These are phyloP conservation scores for Acer yangbiense DNA, from an alignment of 345 rosid genomes.

Conservation along the genomic window DNA sequence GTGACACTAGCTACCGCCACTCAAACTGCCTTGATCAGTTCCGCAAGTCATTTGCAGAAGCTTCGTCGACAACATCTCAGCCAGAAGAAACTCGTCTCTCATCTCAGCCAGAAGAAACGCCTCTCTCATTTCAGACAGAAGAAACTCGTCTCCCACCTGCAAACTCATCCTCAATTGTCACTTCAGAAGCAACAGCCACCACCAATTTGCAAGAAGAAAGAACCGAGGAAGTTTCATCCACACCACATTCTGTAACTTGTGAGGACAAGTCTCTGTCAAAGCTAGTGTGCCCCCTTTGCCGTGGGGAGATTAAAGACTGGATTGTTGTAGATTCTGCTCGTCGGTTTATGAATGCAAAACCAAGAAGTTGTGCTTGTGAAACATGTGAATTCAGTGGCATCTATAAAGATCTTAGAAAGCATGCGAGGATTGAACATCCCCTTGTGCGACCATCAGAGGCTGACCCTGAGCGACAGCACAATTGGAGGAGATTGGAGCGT, in stretches of 20 bases:
- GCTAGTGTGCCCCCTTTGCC: slow-evolving; percentile 85
- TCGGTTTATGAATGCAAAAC: slow-evolving; percentile 78
- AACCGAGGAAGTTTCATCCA: slow-evolving; percentile 33
- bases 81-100: slow-evolving; percentile 38
- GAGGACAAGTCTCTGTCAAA: slow-evolving; percentile 45
- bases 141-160: slow-evolving; percentile 30
- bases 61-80: slow-evolving; percentile 28
- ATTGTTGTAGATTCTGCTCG: slow-evolving; percentile 70
- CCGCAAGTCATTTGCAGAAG: slow-evolving; percentile 58
- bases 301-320: slow-evolving; percentile 89
- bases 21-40: slow-evolving; percentile 96
- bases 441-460: slow-evolving; percentile 82
- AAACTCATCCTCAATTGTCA: slow-evolving; percentile 21
- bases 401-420: slow-evolving; percentile 86
- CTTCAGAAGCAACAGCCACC: slow-evolving; percentile 34
- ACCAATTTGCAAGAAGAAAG: slow-evolving; percentile 41
- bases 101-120: slow-evolving; percentile 38
- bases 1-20: slow-evolving; percentile 96
- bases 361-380: slow-evolving; percentile 87
- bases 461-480: slow-evolving; percentile 89
- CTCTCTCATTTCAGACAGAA: slow-evolving; percentile 28
- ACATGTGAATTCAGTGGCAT: slow-evolving; percentile 75
- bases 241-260: slow-evolving; percentile 27
- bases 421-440: slow-evolving; percentile 87
- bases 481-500: slow-evolving; percentile 94